A percentile compares a stretch with the other conserved stretches of the same genome.
Conservation (phyloP, 495 filamentous ascomycete genomes). For the Aspergillus campestris region DNA sequence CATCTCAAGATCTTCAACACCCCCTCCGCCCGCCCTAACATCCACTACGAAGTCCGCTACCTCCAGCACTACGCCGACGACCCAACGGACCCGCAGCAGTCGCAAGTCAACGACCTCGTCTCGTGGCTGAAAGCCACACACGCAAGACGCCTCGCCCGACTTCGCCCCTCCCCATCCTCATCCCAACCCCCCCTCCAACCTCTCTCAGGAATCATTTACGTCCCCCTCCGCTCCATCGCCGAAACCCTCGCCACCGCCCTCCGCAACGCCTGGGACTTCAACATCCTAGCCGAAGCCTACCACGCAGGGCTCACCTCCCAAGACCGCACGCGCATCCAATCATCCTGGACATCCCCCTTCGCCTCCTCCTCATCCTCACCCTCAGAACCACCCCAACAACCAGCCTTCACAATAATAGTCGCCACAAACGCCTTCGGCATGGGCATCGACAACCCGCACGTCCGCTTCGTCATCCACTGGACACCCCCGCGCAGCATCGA, state of each 20-base stretch:
- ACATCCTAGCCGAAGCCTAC: conserved; percentile 40
- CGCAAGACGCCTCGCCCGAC: conserved; percentile 45
- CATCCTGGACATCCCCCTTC: conserved; percentile 67
- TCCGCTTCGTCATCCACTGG: conserved; percentile 93
- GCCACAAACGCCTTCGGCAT: conserved; percentile 96
- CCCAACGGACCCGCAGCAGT: conserved; percentile 11
- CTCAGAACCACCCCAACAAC: conserved; percentile 5
- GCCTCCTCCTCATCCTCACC: conserved; percentile 12
- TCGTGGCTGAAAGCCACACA: conserved; percentile 67
- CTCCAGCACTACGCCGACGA: conserved; percentile 46
- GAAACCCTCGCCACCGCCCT: conserved; percentile 56
- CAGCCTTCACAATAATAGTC: conserved; percentile 79
- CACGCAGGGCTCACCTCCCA: conserved; percentile 39
- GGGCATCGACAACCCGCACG: conserved; percentile 93
- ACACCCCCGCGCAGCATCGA: conserved; percentile 86
- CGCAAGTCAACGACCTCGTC: conserved; percentile 59
- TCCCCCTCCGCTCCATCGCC: conserved; percentile 66
- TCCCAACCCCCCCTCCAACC: conserved; percentile 46
- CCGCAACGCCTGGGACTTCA: conserved; percentile 15
- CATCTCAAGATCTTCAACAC: conserved; percentile 69
- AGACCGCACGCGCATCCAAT: conserved; percentile 38
- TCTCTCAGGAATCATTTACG: conserved; percentile 83
- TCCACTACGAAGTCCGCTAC: conserved; percentile 92
- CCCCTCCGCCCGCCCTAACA: conserved; percentile 70
- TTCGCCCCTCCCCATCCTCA: conserved; percentile 29